Evolutionary conservation across 768 basidiomycete genomes (phyloP), one percentile per base, ranked within the genome.

Genomic region (Tricholoma terreum): DNA sequence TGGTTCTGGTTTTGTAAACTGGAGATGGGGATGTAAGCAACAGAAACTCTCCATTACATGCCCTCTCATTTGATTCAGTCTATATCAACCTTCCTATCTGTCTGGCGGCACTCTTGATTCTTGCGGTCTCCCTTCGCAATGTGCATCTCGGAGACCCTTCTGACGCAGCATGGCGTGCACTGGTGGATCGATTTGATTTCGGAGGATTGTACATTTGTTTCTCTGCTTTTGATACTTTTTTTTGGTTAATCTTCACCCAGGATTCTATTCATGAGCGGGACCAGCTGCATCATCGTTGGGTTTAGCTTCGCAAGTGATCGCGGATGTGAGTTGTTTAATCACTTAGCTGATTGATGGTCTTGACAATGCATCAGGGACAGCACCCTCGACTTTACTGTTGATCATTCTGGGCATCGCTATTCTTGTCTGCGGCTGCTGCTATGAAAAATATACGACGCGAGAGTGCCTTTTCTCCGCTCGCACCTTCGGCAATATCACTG

Each of bases 1-100:
- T 58, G 63, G 61, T 30, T 65, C 71, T 54, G 69, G 69, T 54
- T 58, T 65, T 51, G 63, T 87, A 54, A 84, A 77, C 64, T 94
- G 91, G 91, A 79, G 92, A 80, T 93, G 89, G 86, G 88, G 84
- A 52, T 94, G 91, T 93, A 72, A 75, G 91, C 79, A 31, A 17
- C 58, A 59, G 59, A 54, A 59, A 49, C 21, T 6, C 42, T 54
- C 57, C 50, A 54, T 52, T 53, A 46, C 50, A 52, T 57, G 38
- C 54, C 49, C 50, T 56, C 65, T 64, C 38, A 62, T n/a, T 27
- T 53, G 43, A 57, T 50, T 36, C 69, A 93, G 91, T 94, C 70
- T 92, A 85, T 68, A 78, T 94, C 69, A 94, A 93, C 72, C 76
- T 93, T 48, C 91, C 91, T 17, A 74, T 93, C 54, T 89, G 87